These are phyloP conservation scores for Myxozyma kluyveri DNA, from an alignment of 805 yeast species.

Conservation along the genomic window DNA sequence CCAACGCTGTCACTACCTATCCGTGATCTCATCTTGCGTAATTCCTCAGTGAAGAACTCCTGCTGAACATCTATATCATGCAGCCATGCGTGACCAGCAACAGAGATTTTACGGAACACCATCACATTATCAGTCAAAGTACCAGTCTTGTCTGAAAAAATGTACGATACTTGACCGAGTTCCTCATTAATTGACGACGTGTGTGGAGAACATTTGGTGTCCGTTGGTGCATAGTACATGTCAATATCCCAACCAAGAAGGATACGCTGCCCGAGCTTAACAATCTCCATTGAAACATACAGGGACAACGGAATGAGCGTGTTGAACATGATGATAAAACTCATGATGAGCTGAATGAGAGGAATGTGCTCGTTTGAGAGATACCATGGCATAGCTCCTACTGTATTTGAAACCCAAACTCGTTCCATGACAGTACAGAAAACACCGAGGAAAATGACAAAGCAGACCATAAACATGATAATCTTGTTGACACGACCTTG, in stretches of 20 bases:
- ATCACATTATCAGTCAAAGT: constrained; percentile 92
- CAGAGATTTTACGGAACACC: constrained; percentile 85
- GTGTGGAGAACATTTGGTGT: constrained; percentile 92
- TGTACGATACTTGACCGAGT: constrained; percentile 91
- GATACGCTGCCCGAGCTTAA: constrained; percentile 80
- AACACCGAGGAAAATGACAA: constrained; percentile 70
- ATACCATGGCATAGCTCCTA: constrained; percentile 62
- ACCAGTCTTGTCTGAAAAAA: constrained; percentile 96
- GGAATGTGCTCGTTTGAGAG: constrained; percentile 71
- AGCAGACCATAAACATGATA: constrained; percentile 80
- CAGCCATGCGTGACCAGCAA: constrained; percentile 85
- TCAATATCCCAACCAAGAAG: constrained; percentile 87
- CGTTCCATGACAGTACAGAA: constrained; percentile 81
- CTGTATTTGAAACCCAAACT: constrained; percentile 44
- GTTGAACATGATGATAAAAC: constrained; percentile 94
- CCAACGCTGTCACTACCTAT: background rate
- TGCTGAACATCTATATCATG: constrained; percentile 64
- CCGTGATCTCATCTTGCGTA: constrained; percentile 2
- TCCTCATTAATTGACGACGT: constrained; percentile 96
- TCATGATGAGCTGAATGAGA: constrained; percentile 85
- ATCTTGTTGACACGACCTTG: constrained; percentile 80
- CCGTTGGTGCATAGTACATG: constrained; percentile 79
- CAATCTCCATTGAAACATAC: constrained; percentile 94
- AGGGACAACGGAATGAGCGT: constrained; percentile 92
- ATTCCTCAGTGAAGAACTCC: constrained; percentile 27